Evolutionary conservation across 345 rosid species (phyloP).

Genomic region (Gossypium rotundifolium): DNA sequence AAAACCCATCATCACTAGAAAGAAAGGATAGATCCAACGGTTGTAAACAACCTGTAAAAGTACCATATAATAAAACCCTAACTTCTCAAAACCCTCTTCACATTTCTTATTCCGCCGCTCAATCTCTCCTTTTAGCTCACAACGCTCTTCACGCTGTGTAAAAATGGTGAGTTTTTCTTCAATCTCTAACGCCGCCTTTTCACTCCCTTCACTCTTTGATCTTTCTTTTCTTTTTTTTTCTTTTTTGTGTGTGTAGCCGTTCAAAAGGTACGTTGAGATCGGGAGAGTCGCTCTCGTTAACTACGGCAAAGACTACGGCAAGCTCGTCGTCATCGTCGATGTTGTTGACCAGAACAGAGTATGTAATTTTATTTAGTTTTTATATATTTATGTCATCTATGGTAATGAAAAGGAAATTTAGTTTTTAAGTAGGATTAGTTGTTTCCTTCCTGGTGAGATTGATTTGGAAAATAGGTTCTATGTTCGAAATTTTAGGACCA

Average conservation of each 20-base stretch:
- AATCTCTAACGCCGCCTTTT: not conserved
- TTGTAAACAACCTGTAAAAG: not conserved
- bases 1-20: not conserved
- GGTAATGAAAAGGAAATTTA: not conserved
- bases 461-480: too few species aligned
- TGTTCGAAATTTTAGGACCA: too few species aligned
- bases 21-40: slow-evolving; percentile 23
- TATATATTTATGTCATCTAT: not conserved
- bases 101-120: not conserved
- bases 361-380: not conserved
- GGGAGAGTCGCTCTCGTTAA: slow-evolving; percentile 84
- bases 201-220: not conserved
- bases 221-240: not conserved
- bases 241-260: slow-evolving; percentile 36
- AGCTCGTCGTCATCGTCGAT: slow-evolving; percentile 85
- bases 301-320: slow-evolving; percentile 81
- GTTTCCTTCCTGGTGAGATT: too few species aligned
- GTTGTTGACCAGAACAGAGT: slow-evolving; percentile 87
- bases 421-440: not conserved
- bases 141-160: not conserved
- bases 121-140: not conserved
- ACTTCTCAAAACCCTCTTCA: not conserved
- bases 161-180: slow-evolving; percentile 30
- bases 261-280: slow-evolving; percentile 90
- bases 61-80: slow-evolving; percentile 24